Conservation (phyloP, 2,329 filamentous ascomycete species). For the Paraphaeosphaeria minitans region DNA sequence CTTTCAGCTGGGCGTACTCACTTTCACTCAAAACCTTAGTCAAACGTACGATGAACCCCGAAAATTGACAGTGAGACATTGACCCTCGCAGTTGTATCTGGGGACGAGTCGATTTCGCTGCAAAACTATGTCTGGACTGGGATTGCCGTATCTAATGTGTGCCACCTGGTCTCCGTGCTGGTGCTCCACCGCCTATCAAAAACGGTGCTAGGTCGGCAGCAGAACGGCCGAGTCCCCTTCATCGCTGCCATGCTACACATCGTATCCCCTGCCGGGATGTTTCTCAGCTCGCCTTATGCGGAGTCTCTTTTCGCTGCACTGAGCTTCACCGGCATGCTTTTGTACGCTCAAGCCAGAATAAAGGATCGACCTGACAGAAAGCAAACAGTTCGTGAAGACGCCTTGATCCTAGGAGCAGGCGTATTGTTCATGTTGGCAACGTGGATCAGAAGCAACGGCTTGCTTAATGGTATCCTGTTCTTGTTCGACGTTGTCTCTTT, state of each 20-base stretch:
- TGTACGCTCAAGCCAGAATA: slow-evolving; percentile 62
- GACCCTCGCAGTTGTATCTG: slow-evolving; percentile 35
- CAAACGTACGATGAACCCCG: slow-evolving; percentile 44
- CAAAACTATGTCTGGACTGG: slow-evolving; percentile 58
- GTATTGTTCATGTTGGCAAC: slow-evolving; percentile 73
- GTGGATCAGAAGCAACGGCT: slow-evolving; percentile 80
- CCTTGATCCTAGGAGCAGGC: slow-evolving; percentile 66
- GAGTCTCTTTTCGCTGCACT: slow-evolving; percentile 81
- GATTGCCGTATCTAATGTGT: slow-evolving; percentile 70
- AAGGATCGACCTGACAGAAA: slow-evolving; percentile 26
- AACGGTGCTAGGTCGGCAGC: slow-evolving; percentile 50
- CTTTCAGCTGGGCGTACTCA: slow-evolving; percentile 69
- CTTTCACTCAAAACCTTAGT: slow-evolving; percentile 49
- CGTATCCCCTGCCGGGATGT: slow-evolving; percentile 84
- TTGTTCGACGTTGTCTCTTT: slow-evolving; percentile 53
- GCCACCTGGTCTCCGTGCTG: slow-evolving; percentile 77
- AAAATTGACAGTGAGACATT: slow-evolving; percentile 5
- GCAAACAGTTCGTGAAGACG: slow-evolving; percentile 39
- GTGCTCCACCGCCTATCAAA: slow-evolving; percentile 70
- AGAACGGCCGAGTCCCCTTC: slow-evolving; percentile 61
- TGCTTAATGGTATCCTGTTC: slow-evolving; percentile 80
- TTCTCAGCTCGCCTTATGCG: slow-evolving; percentile 83
- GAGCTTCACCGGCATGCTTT: slow-evolving; percentile 73
- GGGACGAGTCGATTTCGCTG: slow-evolving; percentile 17
- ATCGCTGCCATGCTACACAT: slow-evolving; percentile 76